These are phyloP conservation scores for Tetratostichococcus sp. DNA, from an alignment of 139 green algal species.

Conservation along the genomic window DNA sequence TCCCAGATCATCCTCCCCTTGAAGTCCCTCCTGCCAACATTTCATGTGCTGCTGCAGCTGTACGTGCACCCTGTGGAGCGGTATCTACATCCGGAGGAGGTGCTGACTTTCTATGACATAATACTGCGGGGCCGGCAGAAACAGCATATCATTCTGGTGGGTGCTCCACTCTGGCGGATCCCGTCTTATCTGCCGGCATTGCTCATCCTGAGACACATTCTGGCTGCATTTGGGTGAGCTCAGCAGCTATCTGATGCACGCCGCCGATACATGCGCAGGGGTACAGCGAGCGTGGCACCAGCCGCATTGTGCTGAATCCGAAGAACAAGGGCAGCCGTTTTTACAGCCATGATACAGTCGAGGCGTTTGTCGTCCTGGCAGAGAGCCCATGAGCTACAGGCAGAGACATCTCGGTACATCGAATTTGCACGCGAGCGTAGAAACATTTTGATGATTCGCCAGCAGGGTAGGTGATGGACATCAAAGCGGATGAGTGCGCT, in stretches of 20 bases:
- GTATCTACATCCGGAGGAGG: constrained; percentile 30
- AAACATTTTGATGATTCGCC: no score
- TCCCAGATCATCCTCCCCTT: no score
- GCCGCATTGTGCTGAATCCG: constrained; percentile 27
- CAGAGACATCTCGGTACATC: no score
- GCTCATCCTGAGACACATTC: no score
- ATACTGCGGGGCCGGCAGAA: constrained; percentile 26
- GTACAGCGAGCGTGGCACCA: not conserved
- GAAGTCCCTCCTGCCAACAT: not conserved
- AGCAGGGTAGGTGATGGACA: no score
- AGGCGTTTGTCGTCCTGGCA: constrained; percentile 26
- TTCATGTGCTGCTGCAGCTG: constrained; percentile 8
- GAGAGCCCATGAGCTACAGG: constrained; percentile 7
- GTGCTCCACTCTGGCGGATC: no score
- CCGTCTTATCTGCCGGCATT: no score
- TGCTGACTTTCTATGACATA: constrained; percentile 44
- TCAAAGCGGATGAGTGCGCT: no score
- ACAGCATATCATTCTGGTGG: constrained; percentile 38
- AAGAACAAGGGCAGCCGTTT: constrained; percentile 16
- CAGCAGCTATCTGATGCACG: no score
- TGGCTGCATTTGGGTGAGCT: no score
- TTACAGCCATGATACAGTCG: constrained; percentile 1
- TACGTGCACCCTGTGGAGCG: constrained; percentile 37
- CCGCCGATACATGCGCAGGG: no score
- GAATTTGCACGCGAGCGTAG: no score